These are phyloP conservation scores for Penicillium mononematosum DNA, from an alignment of 495 filamentous ascomycete genomes.

Conservation along the genomic window DNA sequence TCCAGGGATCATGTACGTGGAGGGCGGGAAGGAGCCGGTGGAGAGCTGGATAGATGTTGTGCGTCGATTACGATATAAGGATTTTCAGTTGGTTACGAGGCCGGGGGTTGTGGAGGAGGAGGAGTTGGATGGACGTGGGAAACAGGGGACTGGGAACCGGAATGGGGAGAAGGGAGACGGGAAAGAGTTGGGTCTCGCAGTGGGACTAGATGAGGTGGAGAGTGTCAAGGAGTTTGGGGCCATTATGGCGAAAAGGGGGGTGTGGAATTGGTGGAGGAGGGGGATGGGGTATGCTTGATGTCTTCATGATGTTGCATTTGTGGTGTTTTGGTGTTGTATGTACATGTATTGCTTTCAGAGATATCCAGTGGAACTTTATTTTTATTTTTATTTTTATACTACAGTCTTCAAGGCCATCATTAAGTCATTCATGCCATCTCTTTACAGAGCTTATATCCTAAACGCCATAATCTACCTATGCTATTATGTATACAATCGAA, in stretches of 20 bases:
- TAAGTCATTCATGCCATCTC: background rate
- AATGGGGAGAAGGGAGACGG: background rate
- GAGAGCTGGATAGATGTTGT: constrained; percentile 58
- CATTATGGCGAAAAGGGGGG: constrained; percentile 40
- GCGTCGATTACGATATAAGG: constrained; percentile 49
- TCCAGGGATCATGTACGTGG: constrained; percentile 78
- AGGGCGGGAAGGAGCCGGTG: constrained; percentile 52
- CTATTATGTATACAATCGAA: constrained; percentile 14
- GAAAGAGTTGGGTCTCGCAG: background rate
- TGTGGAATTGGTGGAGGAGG: constrained; percentile 51
- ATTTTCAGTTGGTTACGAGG: constrained; percentile 47
- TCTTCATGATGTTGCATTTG: background rate
- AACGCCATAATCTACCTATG: constrained; percentile 4
- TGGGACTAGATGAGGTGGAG: constrained; percentile 38
- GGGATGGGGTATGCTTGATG: constrained; percentile 49
- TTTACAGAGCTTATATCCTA: background rate
- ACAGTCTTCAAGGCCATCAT: background rate
- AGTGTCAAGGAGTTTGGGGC: constrained; percentile 49
- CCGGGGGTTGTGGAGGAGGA: constrained; percentile 21
- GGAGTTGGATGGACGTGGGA: constrained; percentile 10
- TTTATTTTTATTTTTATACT: background rate
- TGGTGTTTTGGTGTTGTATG: background rate
- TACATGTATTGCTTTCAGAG: background rate
- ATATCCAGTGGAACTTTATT: constrained; percentile 3
- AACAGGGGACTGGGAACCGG: background rate